Conservation (phyloP, 2,329 filamentous ascomycete genomes). For the Shiraia bambusicola region DNA sequence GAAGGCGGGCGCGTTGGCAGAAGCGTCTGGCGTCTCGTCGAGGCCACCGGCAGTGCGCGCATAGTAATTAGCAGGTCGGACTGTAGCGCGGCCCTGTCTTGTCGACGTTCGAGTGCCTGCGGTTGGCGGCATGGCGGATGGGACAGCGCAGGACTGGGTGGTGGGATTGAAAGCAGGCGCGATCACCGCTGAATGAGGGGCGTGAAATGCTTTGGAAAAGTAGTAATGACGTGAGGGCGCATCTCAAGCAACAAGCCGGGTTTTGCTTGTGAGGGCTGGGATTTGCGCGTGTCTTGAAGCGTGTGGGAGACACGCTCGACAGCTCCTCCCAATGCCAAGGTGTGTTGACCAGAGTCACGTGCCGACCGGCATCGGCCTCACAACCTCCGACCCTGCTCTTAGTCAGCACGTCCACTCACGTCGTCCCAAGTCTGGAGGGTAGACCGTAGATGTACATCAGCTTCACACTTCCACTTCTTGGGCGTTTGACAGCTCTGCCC, state of each 20-base stretch:
- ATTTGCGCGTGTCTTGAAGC: constrained; percentile 18
- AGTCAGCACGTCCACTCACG: too few relatives aligned
- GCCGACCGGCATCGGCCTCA: constrained; percentile 3
- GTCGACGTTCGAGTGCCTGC: constrained; percentile 44
- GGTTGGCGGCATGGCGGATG: constrained; percentile 39
- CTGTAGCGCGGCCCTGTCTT: constrained; percentile 49
- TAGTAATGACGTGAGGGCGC: constrained; percentile 26
- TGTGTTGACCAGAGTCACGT: constrained; percentile 21
- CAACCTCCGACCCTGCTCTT: background rate
- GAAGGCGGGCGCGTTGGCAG: constrained; percentile 52
- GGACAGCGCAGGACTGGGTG: constrained; percentile 17
- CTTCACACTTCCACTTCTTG: too few relatives aligned
- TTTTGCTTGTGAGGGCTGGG: constrained; percentile 24
- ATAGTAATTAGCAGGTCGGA: constrained; percentile 55
- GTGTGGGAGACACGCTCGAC: constrained; percentile 14
- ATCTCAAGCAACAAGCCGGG: constrained; percentile 28
- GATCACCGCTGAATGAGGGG: constrained; percentile 18
- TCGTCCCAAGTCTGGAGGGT: too few relatives aligned
- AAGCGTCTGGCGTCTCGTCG: constrained; percentile 43
- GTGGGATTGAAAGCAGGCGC: constrained; percentile 21
- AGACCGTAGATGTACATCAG: too few relatives aligned
- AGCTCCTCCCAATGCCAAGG: constrained; percentile 19
- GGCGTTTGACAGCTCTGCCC: too few relatives aligned
- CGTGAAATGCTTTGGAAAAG: constrained; percentile 17
- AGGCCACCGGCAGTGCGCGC: constrained; percentile 45